phyloP scores from a whole-genome alignment of 1,284 basidiomycete species.

The Rhodotorula sp. region DNA sequence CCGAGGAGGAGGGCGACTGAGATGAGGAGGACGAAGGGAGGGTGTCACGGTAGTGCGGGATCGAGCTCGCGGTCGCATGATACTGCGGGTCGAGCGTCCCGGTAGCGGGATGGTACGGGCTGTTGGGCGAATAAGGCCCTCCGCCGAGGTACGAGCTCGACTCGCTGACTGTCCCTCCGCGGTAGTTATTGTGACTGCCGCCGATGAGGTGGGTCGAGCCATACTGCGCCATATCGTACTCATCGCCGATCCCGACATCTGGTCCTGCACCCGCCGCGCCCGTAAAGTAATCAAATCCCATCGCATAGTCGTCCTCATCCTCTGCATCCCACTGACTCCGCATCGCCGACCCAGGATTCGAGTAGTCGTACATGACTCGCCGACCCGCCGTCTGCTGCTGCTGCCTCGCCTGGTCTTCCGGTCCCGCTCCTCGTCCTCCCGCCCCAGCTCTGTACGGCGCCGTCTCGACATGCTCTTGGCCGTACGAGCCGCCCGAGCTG shows the following conservation, averaged over 20 bases:
- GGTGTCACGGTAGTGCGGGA: slow-evolving; percentile 31
- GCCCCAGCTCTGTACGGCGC: slow-evolving; percentile 2
- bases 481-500: slow-evolving; percentile 1
- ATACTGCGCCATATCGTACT: slow-evolving; percentile 43
- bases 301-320: slow-evolving; percentile 61
- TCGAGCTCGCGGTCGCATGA: slow-evolving; percentile 13
- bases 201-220: slow-evolving; percentile 40
- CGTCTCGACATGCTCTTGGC: slow-evolving; percentile 15
- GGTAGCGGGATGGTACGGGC: slow-evolving; percentile 25
- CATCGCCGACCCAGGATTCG: slow-evolving; percentile 44
- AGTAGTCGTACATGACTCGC: slow-evolving; percentile 46
- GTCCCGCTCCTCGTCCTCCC: background rate
- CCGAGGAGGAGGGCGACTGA: background rate
- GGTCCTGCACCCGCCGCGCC: slow-evolving; percentile 56
- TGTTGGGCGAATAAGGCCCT: slow-evolving; percentile 28
- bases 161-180: slow-evolving; percentile 9
- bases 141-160: slow-evolving; percentile 10
- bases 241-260: slow-evolving; percentile 53
- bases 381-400: slow-evolving; percentile 4
- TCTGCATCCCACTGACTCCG: slow-evolving; percentile 46
- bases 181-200: slow-evolving; percentile 38
- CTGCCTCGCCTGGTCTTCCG: background rate
- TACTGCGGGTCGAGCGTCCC: slow-evolving; percentile 6
- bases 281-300: slow-evolving; percentile 38
- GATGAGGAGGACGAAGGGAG: background rate